Evolutionary conservation across 768 basidiomycete genomes (phyloP).

Genomic region (Termitomyces sp.): DNA sequence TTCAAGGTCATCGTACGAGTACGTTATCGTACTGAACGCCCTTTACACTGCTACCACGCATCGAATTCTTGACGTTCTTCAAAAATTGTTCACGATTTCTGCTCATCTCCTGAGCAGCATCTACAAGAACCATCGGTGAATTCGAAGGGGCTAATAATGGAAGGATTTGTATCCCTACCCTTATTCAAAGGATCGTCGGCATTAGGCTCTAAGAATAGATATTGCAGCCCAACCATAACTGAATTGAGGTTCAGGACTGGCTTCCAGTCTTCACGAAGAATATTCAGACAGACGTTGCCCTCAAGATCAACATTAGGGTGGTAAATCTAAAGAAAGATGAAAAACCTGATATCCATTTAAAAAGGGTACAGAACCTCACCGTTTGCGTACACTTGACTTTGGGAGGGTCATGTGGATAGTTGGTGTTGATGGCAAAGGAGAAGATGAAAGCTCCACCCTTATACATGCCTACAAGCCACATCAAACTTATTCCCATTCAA

Average conservation of each 20-base stretch:
- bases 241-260: slow-evolving; percentile 96
- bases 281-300: slow-evolving; percentile 98
- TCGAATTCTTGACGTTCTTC: slow-evolving; percentile 79
- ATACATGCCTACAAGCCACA: slow-evolving; percentile 77
- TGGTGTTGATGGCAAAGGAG: slow-evolving; percentile 93
- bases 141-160: background rate
- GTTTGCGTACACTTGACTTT: slow-evolving; percentile 97
- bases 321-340: slow-evolving; percentile 65
- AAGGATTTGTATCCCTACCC: slow-evolving; percentile 45
- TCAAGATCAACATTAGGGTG: slow-evolving; percentile 98
- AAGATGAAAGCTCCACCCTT: slow-evolving; percentile 91
- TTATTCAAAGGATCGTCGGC: slow-evolving; percentile 99
- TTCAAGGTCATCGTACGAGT: slow-evolving; percentile 31
- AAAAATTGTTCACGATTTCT: slow-evolving; percentile 82
- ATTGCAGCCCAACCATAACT: slow-evolving; percentile 97
- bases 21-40: slow-evolving; percentile 81
- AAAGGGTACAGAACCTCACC: slow-evolving; percentile 36
- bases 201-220: slow-evolving; percentile 97
- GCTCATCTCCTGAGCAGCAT: slow-evolving; percentile 92
- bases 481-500: background rate
- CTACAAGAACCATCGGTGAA: slow-evolving; percentile 35
- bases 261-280: slow-evolving; percentile 99
- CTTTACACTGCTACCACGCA: slow-evolving; percentile 77
- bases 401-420: slow-evolving; percentile 98
- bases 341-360: background rate